Evolutionary conservation across 1,284 basidiomycete genomes (phyloP).

Genomic region (Tilletia indica): DNA sequence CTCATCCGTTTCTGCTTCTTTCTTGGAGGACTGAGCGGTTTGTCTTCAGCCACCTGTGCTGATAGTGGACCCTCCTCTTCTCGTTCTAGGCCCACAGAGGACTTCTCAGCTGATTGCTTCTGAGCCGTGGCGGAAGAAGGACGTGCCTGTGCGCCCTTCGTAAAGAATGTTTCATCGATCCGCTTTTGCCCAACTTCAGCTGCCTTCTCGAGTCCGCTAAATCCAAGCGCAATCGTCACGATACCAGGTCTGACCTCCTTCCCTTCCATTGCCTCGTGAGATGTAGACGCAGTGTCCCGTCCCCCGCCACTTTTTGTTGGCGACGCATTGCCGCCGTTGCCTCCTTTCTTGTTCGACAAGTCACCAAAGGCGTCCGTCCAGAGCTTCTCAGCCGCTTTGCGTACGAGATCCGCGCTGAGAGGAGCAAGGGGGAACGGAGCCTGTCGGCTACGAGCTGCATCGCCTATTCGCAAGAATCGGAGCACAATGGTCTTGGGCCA

Average conservation of each 20-base stretch:
- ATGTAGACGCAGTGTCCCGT: not conserved
- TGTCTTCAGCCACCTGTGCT: too few relatives aligned
- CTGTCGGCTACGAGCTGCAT: conserved; percentile 72
- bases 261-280: conserved; percentile 40
- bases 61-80: too few relatives aligned
- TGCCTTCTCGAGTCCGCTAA: conserved; percentile 73
- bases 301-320: not conserved
- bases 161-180: conserved; percentile 63
- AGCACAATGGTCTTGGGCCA: conserved; percentile 89
- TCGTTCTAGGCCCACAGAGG: too few relatives aligned
- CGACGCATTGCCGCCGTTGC: not conserved
- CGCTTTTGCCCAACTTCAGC: conserved; percentile 77
- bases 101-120: too few relatives aligned
- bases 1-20: conserved; percentile 6
- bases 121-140: not conserved
- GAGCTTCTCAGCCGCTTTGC: conserved; percentile 74
- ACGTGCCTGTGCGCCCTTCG: not conserved
- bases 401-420: conserved; percentile 73
- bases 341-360: not conserved
- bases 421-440: conserved; percentile 75
- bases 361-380: conserved; percentile 77
- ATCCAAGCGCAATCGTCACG: conserved; percentile 72
- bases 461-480: conserved; percentile 60
- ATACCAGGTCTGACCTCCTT: conserved; percentile 51
- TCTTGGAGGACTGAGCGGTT: not conserved